phyloP scores from a whole-genome alignment of 495 filamentous ascomycete genomes.

The Neurospora sublineolata region DNA sequence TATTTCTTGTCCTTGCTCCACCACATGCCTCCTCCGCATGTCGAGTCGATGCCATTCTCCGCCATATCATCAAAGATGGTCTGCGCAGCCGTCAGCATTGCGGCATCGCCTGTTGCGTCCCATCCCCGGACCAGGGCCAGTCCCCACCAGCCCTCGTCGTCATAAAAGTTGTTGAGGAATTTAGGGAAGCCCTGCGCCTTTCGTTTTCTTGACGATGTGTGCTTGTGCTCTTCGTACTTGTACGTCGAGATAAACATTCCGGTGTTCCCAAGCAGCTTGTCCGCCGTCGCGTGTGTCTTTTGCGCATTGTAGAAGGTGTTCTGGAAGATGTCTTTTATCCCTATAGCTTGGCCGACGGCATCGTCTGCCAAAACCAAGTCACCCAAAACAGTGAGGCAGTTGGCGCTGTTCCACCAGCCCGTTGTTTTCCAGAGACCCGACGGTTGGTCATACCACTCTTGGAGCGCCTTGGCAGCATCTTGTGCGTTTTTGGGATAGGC shows the following conservation, averaged over 20 bases:
- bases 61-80: constrained; percentile 50
- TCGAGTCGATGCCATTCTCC: constrained; percentile 41
- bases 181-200: constrained; percentile 26
- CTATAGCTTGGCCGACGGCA: constrained; percentile 15
- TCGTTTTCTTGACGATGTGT: constrained; percentile 2
- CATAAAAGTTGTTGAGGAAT: constrained; percentile 55
- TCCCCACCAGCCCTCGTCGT: constrained; percentile 68
- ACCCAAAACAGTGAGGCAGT: constrained; percentile 50
- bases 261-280: constrained; percentile 18
- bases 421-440: constrained; percentile 55
- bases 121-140: constrained; percentile 54
- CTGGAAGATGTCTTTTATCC: constrained; percentile 26
- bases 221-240: constrained; percentile 5
- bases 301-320: constrained; percentile 36
- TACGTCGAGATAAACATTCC: constrained; percentile 27
- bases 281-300: constrained; percentile 14
- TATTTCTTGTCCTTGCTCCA: constrained; percentile 53
- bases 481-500: constrained; percentile 31
- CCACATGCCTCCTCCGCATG: constrained; percentile 54
- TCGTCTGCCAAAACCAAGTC: constrained; percentile 42
- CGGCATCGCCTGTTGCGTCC: constrained; percentile 43
- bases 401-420: constrained; percentile 72
- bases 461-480: constrained; percentile 38
- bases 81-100: constrained; percentile 45
- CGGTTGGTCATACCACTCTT: constrained; percentile 49